Conservation (phyloP, 2,329 filamentous ascomycete species). For the Paraconiothyrium sp. region DNA sequence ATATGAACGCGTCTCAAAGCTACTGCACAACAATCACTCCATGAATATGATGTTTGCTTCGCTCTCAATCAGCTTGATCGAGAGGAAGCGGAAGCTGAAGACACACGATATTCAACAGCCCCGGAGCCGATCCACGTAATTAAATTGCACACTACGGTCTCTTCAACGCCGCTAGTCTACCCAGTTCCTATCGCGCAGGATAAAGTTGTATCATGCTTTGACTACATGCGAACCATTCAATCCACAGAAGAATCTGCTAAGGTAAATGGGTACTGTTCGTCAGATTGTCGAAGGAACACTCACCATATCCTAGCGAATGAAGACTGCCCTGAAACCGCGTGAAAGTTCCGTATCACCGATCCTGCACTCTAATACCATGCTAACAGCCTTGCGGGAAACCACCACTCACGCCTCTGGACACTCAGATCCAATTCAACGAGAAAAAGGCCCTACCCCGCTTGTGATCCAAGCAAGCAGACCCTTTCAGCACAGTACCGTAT, state of each 20-base stretch:
- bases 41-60: neutral
- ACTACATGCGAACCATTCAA: too few relatives aligned
- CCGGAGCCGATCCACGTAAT: too few relatives aligned
- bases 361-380: neutral
- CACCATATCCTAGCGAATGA: neutral
- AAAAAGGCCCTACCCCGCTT: neutral
- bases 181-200: too few relatives aligned
- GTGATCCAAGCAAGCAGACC: neutral
- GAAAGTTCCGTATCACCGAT: neutral
- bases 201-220: too few relatives aligned
- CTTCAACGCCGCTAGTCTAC: too few relatives aligned
- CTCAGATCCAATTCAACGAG: neutral
- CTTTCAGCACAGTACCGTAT: neutral
- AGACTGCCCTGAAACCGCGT: neutral
- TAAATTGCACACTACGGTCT: too few relatives aligned
- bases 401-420: neutral
- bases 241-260: too few relatives aligned
- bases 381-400: neutral
- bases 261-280: too few relatives aligned
- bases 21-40: neutral
- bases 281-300: too few relatives aligned
- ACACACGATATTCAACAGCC: neutral
- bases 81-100: neutral
- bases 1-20: neutral
- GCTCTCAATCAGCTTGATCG: neutral